Evolutionary conservation across 148 eudicot species (phyloP).

Genomic region (Fallopia convolvulus): DNA sequence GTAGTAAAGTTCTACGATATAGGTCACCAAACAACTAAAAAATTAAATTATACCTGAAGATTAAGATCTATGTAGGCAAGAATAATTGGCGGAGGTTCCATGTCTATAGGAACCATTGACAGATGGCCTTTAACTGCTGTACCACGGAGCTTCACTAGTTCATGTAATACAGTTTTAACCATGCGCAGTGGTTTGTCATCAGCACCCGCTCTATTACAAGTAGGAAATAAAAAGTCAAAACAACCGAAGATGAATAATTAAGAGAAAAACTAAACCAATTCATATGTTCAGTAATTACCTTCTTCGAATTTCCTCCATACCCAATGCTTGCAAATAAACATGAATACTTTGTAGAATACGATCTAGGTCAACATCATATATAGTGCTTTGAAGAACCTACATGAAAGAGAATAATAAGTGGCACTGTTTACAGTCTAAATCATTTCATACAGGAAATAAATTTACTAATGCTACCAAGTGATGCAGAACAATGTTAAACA

Average conservation of each 20-base stretch:
- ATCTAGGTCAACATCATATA: conserved; percentile 89
- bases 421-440: neutral
- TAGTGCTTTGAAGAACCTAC: conserved; percentile 95
- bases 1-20: neutral
- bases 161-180: conserved; percentile 98
- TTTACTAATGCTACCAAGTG: neutral
- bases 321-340: conserved; percentile 85
- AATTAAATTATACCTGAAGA: conserved; percentile 55
- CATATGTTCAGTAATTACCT: conserved; percentile 38
- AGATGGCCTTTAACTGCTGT: conserved; percentile 98
- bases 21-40: no score
- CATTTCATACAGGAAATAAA: neutral
- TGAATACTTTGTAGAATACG: conserved; percentile 94
- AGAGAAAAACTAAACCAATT: neutral
- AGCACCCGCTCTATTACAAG: conserved; percentile 71
- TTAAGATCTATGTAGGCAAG: conserved; percentile 97
- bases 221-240: no score
- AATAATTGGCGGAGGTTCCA: conserved; percentile 94
- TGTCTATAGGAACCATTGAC: conserved; percentile 93
- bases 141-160: conserved; percentile 96
- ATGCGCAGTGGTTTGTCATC: conserved; percentile 98
- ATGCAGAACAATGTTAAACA: neutral
- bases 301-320: conserved; percentile 97
- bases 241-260: no score
- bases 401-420: neutral